These are phyloP conservation scores for Aaosphaeria arxii DNA, from an alignment of 2,329 filamentous ascomycete species.

Conservation along the genomic window DNA sequence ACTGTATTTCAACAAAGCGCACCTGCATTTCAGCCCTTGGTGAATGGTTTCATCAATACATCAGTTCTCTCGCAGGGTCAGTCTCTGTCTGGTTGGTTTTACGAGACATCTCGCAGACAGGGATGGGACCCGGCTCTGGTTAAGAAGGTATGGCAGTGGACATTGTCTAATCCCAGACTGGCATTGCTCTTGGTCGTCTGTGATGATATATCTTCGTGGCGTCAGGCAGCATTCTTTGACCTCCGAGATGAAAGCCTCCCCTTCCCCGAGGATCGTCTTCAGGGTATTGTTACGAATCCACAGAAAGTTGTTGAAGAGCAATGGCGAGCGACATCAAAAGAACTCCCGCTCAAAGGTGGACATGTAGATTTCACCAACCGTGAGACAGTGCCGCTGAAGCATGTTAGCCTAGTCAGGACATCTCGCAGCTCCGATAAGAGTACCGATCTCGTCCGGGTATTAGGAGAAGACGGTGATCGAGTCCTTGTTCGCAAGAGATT, in stretches of 20 bases:
- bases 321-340: conserved; percentile 40
- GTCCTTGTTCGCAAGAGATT: conserved; percentile 37
- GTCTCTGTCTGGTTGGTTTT: conserved; percentile 35
- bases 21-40: conserved; percentile 23
- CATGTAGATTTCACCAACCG: conserved; percentile 37
- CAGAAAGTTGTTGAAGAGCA: conserved; percentile 38
- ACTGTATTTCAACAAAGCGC: not conserved
- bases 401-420: conserved; percentile 26
- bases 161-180: conserved; percentile 35
- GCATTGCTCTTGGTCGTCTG: conserved; percentile 38
- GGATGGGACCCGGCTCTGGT: conserved; percentile 32
- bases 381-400: conserved; percentile 36
- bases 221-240: conserved; percentile 36
- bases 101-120: conserved; percentile 33
- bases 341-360: conserved; percentile 33
- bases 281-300: conserved; percentile 37
- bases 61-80: conserved; percentile 34
- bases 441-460: conserved; percentile 34
- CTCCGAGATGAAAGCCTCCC: conserved; percentile 37
- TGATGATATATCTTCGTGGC: conserved; percentile 39
- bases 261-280: conserved; percentile 34
- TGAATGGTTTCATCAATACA: conserved; percentile 37
- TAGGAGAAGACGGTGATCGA: conserved; percentile 31
- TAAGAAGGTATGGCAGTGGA: conserved; percentile 41
- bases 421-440: conserved; percentile 34